Evolutionary conservation across 495 filamentous ascomycete genomes (phyloP).

Genomic region (Penicillium simplicissimum): DNA sequence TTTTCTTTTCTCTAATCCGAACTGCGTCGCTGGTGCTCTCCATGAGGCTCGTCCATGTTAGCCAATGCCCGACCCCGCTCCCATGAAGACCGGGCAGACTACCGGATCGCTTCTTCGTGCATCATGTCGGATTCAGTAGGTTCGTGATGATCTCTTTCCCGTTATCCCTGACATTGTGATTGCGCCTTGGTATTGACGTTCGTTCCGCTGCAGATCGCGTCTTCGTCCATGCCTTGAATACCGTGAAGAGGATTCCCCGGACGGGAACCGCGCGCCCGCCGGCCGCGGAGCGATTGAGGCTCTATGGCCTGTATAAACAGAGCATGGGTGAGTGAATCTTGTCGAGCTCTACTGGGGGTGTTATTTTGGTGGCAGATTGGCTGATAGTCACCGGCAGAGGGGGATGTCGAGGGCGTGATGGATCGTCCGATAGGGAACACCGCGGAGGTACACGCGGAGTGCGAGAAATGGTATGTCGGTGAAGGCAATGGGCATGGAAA

Average conservation of each 20-base stretch:
- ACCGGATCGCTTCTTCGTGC: slow-evolving; percentile 27
- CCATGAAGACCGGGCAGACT: slow-evolving; percentile 36
- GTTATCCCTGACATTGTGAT: not conserved
- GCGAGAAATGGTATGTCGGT: slow-evolving; percentile 59
- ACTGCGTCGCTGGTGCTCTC: slow-evolving; percentile 13
- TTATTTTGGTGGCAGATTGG: not conserved
- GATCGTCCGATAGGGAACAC: slow-evolving; percentile 67
- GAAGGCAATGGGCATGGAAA: not conserved
- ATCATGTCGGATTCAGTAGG: slow-evolving; percentile 60
- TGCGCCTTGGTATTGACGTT: not conserved
- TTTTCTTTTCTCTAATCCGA: not conserved
- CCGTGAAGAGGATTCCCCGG: slow-evolving; percentile 94
- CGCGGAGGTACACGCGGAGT: slow-evolving; percentile 54
- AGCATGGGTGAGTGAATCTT: slow-evolving; percentile 67
- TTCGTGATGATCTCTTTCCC: slow-evolving; percentile 29
- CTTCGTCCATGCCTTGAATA: slow-evolving; percentile 97
- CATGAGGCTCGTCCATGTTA: slow-evolving; percentile 29
- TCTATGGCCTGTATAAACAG: slow-evolving; percentile 99
- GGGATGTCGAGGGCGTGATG: slow-evolving; percentile 92
- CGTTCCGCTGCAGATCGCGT: slow-evolving; percentile 69
- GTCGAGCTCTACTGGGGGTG: too few relatives aligned
- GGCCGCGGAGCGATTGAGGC: slow-evolving; percentile 75
- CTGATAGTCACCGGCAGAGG: slow-evolving; percentile 55
- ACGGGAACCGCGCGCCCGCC: slow-evolving; percentile 88
- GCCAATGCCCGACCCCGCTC: slow-evolving; percentile 37